Evolutionary conservation across 441 rosid genomes (phyloP), one percentile per base, ranked within the genome.

Genomic region (Erysimum pusillum): DNA sequence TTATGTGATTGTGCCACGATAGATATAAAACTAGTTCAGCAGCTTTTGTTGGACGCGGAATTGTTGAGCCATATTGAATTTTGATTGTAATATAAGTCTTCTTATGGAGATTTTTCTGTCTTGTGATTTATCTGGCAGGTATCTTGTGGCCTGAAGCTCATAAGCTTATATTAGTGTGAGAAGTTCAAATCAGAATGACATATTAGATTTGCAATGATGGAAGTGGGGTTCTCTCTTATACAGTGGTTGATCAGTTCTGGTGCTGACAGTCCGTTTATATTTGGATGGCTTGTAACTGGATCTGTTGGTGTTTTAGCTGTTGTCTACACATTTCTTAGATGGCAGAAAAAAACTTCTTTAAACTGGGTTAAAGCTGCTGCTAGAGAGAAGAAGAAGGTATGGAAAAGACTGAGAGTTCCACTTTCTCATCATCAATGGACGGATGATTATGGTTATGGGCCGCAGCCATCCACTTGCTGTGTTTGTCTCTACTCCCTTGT

Each of bases 361-460:
- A 83, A 85, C 9, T 87, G 91, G 89, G 82, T 87, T 34, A 81
- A 87, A 79, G 93, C 88, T 71, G 88, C 93, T 46, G 93, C 91
- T 3, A 73, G 76, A 71, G 91, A 82, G 17, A 87, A 87, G 83
- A 83, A 82, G 71, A 82, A 82, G 62, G 87, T 83, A 2, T 85
- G 89, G 89, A 89, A 83, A 78, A 77, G 85, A 76, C 77, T 83
- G 15, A 85, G 81, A 63, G 93, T 87, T 68, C 90, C 90, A 54
- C 79, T 86, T 32, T 89, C 93, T 18, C 77, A 73, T 79, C 93
- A 89, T 73, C 78, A 79, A 12, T 89, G 93, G 93, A 74, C 83
- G 0, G 89, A 84, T 32, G 93, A 87, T 78, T 83, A 82, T 73
- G 81, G 82, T 68, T 77, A 46, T 53, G 79, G 79, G 1, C 79